Percentiles rank a stretch among this genome's conserved stretches.
Conservation (phyloP, 2,329 filamentous ascomycete genomes). For the Shiraia sp. region DNA sequence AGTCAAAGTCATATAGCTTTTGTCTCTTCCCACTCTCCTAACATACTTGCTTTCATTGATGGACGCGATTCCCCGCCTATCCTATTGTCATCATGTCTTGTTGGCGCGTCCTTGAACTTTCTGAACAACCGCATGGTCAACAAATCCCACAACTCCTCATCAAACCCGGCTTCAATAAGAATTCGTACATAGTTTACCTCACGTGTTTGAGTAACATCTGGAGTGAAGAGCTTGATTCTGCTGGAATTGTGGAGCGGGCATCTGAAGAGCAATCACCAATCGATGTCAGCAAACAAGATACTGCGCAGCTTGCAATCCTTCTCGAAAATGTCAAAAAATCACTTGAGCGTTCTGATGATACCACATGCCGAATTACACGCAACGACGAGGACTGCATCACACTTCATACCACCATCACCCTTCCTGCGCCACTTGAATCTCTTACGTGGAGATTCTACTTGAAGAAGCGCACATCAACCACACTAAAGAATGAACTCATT, state of each 20-base stretch:
- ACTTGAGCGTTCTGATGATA: slow-evolving; percentile 45
- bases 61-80: too few species aligned
- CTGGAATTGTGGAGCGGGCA: slow-evolving; percentile 66
- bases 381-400: slow-evolving; percentile 44
- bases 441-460: slow-evolving; percentile 70
- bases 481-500: slow-evolving; percentile 56
- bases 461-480: slow-evolving; percentile 43
- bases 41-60: not conserved
- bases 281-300: slow-evolving; percentile 68
- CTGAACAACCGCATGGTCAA: slow-evolving; percentile 22
- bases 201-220: slow-evolving; percentile 77
- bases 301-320: slow-evolving; percentile 68
- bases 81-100: slow-evolving; percentile 29
- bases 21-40: too few species aligned
- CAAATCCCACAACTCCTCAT: slow-evolving; percentile 65
- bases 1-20: not conserved
- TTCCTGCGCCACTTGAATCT: slow-evolving; percentile 65
- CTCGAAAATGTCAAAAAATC: slow-evolving; percentile 64
- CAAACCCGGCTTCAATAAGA: slow-evolving; percentile 58
- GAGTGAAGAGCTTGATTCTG: slow-evolving; percentile 66
- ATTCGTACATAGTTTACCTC: slow-evolving; percentile 67
- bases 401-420: slow-evolving; percentile 61
- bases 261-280: slow-evolving; percentile 69
- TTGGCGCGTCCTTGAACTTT: slow-evolving; percentile 39
- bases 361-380: slow-evolving; percentile 40